A percentile compares a stretch with the other conserved stretches of the same genome.
phyloP scores from a whole-genome alignment of 176 grass and related monocot species.

The Oryza australiensis region DNA sequence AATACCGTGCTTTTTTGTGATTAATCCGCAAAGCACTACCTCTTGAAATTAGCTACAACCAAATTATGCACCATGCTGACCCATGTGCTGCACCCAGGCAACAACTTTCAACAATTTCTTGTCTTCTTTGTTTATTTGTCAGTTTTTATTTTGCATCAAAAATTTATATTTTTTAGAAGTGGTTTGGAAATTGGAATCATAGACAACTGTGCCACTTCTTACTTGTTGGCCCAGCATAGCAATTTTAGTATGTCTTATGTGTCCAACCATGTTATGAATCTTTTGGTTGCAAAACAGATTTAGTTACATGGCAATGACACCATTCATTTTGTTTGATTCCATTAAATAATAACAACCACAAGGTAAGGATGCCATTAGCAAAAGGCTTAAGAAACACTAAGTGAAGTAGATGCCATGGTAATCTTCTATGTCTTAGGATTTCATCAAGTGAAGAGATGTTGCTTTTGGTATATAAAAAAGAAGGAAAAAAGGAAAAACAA shows the following conservation, averaged over 20 bases:
- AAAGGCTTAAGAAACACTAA: not conserved
- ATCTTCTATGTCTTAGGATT: not conserved
- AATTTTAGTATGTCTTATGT: not conserved
- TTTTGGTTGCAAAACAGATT: constrained; percentile 18
- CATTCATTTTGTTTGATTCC: constrained; percentile 15
- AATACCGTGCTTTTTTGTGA: not conserved
- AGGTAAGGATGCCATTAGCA: constrained; percentile 1
- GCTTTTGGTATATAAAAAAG: not conserved
- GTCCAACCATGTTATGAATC: not conserved
- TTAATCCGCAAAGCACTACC: not conserved
- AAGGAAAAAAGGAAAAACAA: not conserved
- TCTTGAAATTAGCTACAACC: constrained; percentile 1
- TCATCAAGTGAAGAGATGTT: constrained; percentile 3
- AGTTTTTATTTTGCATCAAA: not conserved
- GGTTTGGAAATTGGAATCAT: not conserved
- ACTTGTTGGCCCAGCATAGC: not conserved
- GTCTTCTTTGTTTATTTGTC: constrained; percentile 13
- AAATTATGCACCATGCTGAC: constrained; percentile 22
- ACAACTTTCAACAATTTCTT: constrained; percentile 3
- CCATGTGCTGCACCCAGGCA: constrained; percentile 7
- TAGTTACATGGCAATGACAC: constrained; percentile 25
- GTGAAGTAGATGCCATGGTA: not conserved
- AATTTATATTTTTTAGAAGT: not conserved
- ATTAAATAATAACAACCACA: constrained; percentile 14
- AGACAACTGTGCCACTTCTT: not conserved